These are phyloP conservation scores for Chlorella variabilis DNA, from an alignment of 163 green algal genomes.

Conservation along the genomic window DNA sequence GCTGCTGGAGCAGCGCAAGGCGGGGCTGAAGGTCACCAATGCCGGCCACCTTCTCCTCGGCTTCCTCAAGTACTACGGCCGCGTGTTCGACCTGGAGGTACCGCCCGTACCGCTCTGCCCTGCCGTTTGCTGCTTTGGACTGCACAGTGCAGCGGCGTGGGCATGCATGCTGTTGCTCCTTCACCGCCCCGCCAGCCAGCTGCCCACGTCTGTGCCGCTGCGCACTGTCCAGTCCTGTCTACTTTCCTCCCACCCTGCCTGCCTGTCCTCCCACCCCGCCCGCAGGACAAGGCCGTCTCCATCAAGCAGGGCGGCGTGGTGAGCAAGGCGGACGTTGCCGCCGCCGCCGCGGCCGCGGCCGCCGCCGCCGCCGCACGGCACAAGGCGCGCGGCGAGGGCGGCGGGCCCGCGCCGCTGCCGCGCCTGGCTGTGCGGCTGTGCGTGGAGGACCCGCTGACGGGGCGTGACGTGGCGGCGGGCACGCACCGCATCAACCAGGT, in stretches of 20 bases:
- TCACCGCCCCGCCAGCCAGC: not conserved
- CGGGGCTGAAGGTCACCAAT: not conserved
- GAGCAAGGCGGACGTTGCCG: not conserved
- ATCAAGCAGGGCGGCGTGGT: conserved; percentile 28
- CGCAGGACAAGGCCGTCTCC: conserved; percentile 24
- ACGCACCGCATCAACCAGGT: conserved; percentile 1
- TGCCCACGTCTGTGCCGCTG: too few species aligned
- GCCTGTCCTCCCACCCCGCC: not conserved
- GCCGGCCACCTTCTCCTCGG: conserved; percentile 33
- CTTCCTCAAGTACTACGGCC: conserved; percentile 37
- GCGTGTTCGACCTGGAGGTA: conserved; percentile 34
- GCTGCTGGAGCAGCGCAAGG: conserved; percentile 38
- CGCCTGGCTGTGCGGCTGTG: not conserved
- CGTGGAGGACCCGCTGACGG: conserved; percentile 33
- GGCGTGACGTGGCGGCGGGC: conserved; percentile 6
- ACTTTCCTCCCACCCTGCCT: not conserved
- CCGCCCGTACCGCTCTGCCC: not conserved
- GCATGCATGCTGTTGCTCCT: not conserved
- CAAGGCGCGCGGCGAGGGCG: not conserved
- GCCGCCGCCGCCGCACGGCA: not conserved
- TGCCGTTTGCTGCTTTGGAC: not conserved
- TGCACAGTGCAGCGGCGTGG: not conserved
- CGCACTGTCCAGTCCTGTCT: too few species aligned
- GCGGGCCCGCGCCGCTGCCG: not conserved
- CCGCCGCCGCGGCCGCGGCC: not conserved